Evolutionary conservation across 441 rosid species (phyloP), one percentile per base, ranked within the genome.

Genomic region (Geranium incanum): DNA sequence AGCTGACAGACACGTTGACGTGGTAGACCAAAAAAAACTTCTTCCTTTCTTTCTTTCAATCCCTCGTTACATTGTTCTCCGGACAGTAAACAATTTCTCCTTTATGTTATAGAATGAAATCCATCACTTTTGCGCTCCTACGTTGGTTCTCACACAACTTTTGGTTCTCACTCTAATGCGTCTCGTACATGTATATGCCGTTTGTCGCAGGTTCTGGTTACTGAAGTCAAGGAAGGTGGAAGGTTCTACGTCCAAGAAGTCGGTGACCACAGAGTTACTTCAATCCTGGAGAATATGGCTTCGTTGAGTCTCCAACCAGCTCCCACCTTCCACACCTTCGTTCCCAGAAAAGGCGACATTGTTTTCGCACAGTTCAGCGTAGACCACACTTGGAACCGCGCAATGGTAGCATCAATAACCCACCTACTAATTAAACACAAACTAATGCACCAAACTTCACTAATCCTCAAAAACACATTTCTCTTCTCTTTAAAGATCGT

Each of bases 151-250:
- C 3, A 28, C 33, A 28, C 33, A 28, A 28, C 1, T 28, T 21
- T 21, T 21, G 21, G 21, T 21, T 21, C 21, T 21, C 21, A 21
- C 21, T 21, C 0, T 21, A 21, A 21, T 21, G 21, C 21, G 0
- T 21, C 21, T 21, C 21, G 0, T 21, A 21, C 21, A 21, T 21
- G 21, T 21, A 21, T 21, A 21, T 21, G 21, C 21, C 21, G 33
- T 28, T 57, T 16, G 23, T 57, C 63, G 21, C 63, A 57, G 63
- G 63, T 57, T 57, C 23, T 57, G 16, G 63, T 57, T n/a, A 57
- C 63, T 19, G 63, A 57, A 57, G 63, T 57, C 23, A 15, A 15
- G 21, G 21, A 23, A 21, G 23, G 63, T 4, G 63, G 63, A 8
- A 57, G 6, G 63, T 57, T 57, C 21, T 57, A 57, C 21, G 16